Evolutionary conservation across 108 stramenopile genomes (phyloP).

Genomic region (Pelagomonas calceolata): DNA sequence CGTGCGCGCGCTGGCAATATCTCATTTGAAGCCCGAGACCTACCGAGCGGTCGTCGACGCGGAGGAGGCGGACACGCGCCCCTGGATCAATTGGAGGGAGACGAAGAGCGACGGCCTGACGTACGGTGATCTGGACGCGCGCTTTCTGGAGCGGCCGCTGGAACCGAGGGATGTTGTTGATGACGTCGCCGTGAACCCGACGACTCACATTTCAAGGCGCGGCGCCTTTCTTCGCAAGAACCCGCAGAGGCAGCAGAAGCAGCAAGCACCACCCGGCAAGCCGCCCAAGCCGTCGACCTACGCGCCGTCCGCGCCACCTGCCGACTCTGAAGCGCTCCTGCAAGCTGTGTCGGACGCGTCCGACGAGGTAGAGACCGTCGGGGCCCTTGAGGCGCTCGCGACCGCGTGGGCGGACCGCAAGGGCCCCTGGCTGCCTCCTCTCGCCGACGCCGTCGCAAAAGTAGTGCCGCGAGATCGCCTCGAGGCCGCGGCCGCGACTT

Average conservation of each 20-base stretch:
- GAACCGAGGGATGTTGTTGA: constrained; percentile 38
- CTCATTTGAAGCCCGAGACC: constrained; percentile 28
- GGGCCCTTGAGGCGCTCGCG: too few relatives aligned
- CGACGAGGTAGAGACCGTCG: too few relatives aligned
- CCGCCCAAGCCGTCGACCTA: neutral
- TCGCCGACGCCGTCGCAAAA: too few relatives aligned
- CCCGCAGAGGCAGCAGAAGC: constrained; percentile 24
- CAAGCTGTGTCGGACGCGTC: too few relatives aligned
- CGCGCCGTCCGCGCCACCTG: too few relatives aligned
- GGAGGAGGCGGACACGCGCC: constrained; percentile 1
- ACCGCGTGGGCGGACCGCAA: too few relatives aligned
- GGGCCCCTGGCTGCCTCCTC: too few relatives aligned
- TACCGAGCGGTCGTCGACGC: constrained; percentile 14
- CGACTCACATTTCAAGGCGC: constrained; percentile 39
- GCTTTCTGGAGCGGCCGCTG: constrained; percentile 45
- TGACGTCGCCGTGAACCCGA: constrained; percentile 43
- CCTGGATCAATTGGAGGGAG: constrained; percentile 49
- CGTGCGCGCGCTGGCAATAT: constrained; percentile 43
- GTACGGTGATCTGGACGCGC: constrained; percentile 64
- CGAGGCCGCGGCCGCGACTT: too few relatives aligned
- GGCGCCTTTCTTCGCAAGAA: constrained; percentile 50
- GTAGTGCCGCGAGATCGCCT: too few relatives aligned
- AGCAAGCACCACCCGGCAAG: neutral
- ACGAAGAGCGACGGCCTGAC: constrained; percentile 50
- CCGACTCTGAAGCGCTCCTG: too few relatives aligned